Conservation (phyloP, 2,329 filamentous ascomycete species). For the Cytospora paraplurivora region DNA sequence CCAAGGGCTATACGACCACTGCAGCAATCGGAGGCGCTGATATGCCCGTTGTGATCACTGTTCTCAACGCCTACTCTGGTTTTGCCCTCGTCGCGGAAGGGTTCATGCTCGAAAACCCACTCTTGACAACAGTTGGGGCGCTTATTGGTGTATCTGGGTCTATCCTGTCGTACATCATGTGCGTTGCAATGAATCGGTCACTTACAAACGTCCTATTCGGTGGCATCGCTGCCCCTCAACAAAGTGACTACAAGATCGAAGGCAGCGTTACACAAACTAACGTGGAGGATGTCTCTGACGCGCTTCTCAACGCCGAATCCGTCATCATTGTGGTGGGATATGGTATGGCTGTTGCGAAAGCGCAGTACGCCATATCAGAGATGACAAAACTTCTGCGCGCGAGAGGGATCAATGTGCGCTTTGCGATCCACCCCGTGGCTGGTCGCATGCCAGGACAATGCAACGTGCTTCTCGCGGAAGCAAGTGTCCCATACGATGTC, state of each 20-base stretch:
- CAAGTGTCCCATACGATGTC: slow-evolving; percentile 86
- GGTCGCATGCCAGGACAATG: slow-evolving; percentile 93
- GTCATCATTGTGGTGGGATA: slow-evolving; percentile 92
- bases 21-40: slow-evolving; percentile 90
- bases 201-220: slow-evolving; percentile 90
- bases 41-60: slow-evolving; percentile 90
- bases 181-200: slow-evolving; percentile 88
- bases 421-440: slow-evolving; percentile 88
- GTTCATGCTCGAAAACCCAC: slow-evolving; percentile 85
- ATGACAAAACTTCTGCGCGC: slow-evolving; percentile 74
- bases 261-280: slow-evolving; percentile 77
- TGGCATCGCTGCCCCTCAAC: slow-evolving; percentile 67
- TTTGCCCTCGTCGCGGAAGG: slow-evolving; percentile 90
- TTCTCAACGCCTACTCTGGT: slow-evolving; percentile 87
- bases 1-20: slow-evolving; percentile 86
- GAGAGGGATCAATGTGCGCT: slow-evolving; percentile 79
- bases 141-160: slow-evolving; percentile 87
- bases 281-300: slow-evolving; percentile 79
- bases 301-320: slow-evolving; percentile 73
- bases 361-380: slow-evolving; percentile 86
- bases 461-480: slow-evolving; percentile 87
- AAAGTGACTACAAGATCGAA: slow-evolving; percentile 73
- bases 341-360: slow-evolving; percentile 92
- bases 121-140: slow-evolving; percentile 82
- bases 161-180: slow-evolving; percentile 85